Evolutionary conservation across 2,329 filamentous ascomycete species (phyloP), one percentile per base, ranked within the genome.

Genomic region (Botryotinia narcissicola): DNA sequence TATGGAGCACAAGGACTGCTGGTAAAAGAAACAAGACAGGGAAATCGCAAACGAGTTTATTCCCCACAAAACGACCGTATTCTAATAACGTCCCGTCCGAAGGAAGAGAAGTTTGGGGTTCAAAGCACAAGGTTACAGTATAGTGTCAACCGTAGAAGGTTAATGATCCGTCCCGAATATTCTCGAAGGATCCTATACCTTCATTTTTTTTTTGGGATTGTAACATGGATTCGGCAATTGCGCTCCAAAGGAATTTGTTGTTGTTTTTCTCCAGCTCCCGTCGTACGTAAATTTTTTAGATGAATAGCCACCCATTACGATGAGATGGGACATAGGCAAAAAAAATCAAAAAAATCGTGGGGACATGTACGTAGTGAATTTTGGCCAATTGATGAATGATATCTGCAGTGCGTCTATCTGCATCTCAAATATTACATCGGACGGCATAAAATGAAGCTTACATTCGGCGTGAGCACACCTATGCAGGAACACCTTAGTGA

Each of bases 141-240:
- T 16, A n/a, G 63, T 29, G 29, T 37, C 37, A 20, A 68, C 37
- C 35, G 25, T 68, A 68, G 48, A 68, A 32, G 64, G 35, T 57
- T 54, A 42, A 57, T 68, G 66, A 68, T 68, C 66, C 66, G 35
- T 57, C 35, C 48, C 35, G 66, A 68, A 57, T 57, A 40, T 68
- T 57, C 66, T 68, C 66, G 35, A 68, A 68, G 66, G 35, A 68
- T 42, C 42, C 25, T 29, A 57, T 32, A 57, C 64, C 64, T 40
- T 67, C 16, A 54, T 18, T 18, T 18, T 32, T 42, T 44, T n/a
- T n/a, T n/a, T n/a, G 8, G 8, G 3, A 29, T 42, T 57, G 35
- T 42, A 57, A 57, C 35, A 68, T 22, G 48, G 25, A 42, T 57
- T 54, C 48, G 64, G 64, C 64, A 57, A 68, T 68, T 40, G 35